Conservation (phyloP, 2,329 filamentous ascomycete genomes). For the Neonectria magnoliae region DNA sequence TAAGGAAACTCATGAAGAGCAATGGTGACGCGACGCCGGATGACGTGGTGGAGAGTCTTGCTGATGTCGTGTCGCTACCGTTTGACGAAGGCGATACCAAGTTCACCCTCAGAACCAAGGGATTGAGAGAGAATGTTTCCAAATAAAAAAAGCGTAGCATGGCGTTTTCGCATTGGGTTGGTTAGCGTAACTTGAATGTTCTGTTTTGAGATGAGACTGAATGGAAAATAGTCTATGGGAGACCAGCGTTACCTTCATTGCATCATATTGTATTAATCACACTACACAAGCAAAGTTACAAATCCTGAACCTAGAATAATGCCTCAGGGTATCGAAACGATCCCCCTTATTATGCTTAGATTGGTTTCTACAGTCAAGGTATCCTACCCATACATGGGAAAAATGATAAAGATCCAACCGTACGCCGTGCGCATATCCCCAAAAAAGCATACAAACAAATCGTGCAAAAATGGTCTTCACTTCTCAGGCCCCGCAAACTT, state of each 20-base stretch:
- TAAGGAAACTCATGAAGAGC: conserved; percentile 48
- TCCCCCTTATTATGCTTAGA: conserved; percentile 9
- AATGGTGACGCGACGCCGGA: conserved; percentile 34
- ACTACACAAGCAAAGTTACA: background rate
- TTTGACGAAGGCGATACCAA: conserved; percentile 59
- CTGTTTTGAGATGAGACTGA: background rate
- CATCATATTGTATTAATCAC: background rate
- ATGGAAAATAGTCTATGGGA: background rate
- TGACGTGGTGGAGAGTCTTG: conserved; percentile 29
- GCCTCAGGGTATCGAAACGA: conserved; percentile 2
- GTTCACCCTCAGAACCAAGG: conserved; percentile 65
- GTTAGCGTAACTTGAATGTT: background rate
- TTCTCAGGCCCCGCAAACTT: conserved; percentile 64
- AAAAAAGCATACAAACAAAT: background rate
- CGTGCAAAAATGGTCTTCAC: background rate
- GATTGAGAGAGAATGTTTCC: conserved; percentile 60
- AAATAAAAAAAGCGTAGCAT: conserved; percentile 19
- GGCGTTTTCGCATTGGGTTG: background rate
- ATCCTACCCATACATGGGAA: background rate
- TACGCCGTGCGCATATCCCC: conserved; percentile 3
- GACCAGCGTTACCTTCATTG: background rate
- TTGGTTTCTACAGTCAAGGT: background rate
- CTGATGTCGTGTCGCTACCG: conserved; percentile 49
- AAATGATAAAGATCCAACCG: conserved; percentile 6
- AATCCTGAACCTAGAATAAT: background rate